Conservation (phyloP, 2,329 filamentous ascomycete genomes). For the Huntiella moniliformis region DNA sequence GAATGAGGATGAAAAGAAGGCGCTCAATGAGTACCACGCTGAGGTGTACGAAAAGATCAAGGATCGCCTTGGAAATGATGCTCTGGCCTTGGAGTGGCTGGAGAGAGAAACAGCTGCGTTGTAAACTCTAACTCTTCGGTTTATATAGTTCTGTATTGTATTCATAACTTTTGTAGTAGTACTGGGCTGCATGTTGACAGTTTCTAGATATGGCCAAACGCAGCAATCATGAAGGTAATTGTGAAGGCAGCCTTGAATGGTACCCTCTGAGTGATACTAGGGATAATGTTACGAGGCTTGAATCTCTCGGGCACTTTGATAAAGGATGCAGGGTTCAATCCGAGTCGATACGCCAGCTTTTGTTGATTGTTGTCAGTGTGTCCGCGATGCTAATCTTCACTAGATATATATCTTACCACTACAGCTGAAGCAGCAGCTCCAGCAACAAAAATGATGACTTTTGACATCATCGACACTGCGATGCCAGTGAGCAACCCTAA, state of each 20-base stretch:
- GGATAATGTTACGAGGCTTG: slow-evolving; percentile 6
- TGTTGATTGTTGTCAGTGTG: slow-evolving; percentile 3
- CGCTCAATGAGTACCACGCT: slow-evolving; percentile 72
- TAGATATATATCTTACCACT: slow-evolving; percentile 30
- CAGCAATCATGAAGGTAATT: slow-evolving; percentile 51
- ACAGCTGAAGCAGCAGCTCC: slow-evolving; percentile 44
- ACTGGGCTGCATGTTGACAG: background rate
- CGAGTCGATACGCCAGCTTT: slow-evolving; percentile 26
- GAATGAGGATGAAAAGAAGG: slow-evolving; percentile 55
- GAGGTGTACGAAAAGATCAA: slow-evolving; percentile 71
- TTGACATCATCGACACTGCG: slow-evolving; percentile 50
- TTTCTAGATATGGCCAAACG: slow-evolving; percentile 26
- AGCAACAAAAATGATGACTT: slow-evolving; percentile 46
- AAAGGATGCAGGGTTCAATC: slow-evolving; percentile 22
- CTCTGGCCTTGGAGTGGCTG: slow-evolving; percentile 59
- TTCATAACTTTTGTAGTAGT: background rate
- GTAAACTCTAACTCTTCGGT: background rate
- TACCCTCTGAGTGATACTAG: slow-evolving; percentile 23
- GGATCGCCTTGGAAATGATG: slow-evolving; percentile 53
- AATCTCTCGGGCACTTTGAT: slow-evolving; percentile 15
- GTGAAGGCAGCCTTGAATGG: slow-evolving; percentile 53
- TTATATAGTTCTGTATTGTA: background rate
- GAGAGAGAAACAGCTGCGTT: slow-evolving; percentile 49
- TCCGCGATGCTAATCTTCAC: background rate
- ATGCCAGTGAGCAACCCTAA: slow-evolving; percentile 45